These are phyloP conservation scores for Backusella liffmaniae DNA, from an alignment of 192 early-diverging fungal genomes.

Conservation along the genomic window DNA sequence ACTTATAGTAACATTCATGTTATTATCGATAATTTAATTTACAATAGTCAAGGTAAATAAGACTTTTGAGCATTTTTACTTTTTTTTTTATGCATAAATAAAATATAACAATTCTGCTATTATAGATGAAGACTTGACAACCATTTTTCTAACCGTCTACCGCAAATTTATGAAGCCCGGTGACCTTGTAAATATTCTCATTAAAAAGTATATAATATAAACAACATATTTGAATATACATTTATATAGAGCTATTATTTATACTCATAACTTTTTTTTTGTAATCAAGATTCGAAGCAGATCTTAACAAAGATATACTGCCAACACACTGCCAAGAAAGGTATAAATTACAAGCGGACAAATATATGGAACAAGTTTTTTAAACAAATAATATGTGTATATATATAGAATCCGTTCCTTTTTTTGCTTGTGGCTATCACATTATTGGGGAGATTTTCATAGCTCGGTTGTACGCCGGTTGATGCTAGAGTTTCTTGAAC, in stretches of 20 bases:
- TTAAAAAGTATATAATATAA: conserved; percentile 19
- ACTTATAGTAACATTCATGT: background rate
- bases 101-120: background rate
- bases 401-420: conserved; percentile 29
- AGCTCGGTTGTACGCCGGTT: conserved; percentile 17
- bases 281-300: conserved; percentile 17
- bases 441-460: conserved; percentile 39
- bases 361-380: background rate
- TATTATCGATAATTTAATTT: conserved; percentile 2
- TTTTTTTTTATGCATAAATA: background rate
- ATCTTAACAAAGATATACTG: background rate
- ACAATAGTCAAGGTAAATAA: background rate
- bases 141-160: conserved; percentile 37
- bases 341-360: background rate
- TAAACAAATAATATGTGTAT: background rate
- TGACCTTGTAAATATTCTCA: conserved; percentile 27
- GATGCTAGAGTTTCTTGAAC: conserved; percentile 23
- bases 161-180: conserved; percentile 37
- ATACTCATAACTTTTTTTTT: background rate
- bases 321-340: conserved; percentile 26
- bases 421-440: conserved; percentile 32
- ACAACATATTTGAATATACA: background rate
- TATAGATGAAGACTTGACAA: conserved; percentile 28
- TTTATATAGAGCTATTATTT: background rate
- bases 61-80: background rate